A percentile compares a stretch with the other conserved stretches of the same genome.
phyloP scores from a whole-genome alignment of 1,139 yeast species.

The Blastobotrys persicus region DNA sequence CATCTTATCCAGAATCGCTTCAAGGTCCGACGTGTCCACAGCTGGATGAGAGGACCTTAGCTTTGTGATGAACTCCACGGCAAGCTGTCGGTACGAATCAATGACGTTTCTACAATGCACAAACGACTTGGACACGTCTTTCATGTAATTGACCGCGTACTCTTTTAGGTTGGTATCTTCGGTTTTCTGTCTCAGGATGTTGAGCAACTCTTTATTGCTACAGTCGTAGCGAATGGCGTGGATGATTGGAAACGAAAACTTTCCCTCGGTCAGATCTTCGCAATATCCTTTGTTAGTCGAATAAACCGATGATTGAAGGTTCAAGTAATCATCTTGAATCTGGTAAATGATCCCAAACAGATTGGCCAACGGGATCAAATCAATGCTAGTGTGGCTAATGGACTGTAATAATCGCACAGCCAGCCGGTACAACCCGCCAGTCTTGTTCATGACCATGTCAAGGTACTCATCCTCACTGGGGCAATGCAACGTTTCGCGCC shows the following conservation, averaged over 20 bases:
- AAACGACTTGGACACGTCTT: constrained; percentile 44
- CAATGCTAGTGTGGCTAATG: constrained; percentile 25
- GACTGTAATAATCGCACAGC: constrained; percentile 63
- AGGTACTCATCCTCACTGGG: constrained; percentile 71
- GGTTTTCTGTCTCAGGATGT: constrained; percentile 43
- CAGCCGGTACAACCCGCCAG: constrained; percentile 82
- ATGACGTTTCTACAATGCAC: constrained; percentile 35
- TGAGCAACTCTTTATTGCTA: constrained; percentile 40
- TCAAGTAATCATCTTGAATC: constrained; percentile 75
- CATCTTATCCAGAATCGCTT: constrained; percentile 21
- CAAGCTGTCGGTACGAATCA: constrained; percentile 22
- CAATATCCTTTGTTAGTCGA: constrained; percentile 72
- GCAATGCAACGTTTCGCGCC: constrained; percentile 68
- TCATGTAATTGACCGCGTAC: constrained; percentile 49
- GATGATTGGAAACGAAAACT: constrained; percentile 78
- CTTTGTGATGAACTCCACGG: constrained; percentile 22
- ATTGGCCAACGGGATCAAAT: constrained; percentile 63
- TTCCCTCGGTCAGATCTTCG: constrained; percentile 88
- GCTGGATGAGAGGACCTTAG: constrained; percentile 14
- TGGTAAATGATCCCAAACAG: constrained; percentile 80
- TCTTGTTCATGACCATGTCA: constrained; percentile 81
- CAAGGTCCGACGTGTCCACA: constrained; percentile 18
- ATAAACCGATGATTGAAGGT: constrained; percentile 54
- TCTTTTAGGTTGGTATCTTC: constrained; percentile 45
- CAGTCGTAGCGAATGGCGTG: constrained; percentile 51